Base-by-base conservation (phyloP, 257 asterid genomes). In the Asclepias syriaca region DNA sequence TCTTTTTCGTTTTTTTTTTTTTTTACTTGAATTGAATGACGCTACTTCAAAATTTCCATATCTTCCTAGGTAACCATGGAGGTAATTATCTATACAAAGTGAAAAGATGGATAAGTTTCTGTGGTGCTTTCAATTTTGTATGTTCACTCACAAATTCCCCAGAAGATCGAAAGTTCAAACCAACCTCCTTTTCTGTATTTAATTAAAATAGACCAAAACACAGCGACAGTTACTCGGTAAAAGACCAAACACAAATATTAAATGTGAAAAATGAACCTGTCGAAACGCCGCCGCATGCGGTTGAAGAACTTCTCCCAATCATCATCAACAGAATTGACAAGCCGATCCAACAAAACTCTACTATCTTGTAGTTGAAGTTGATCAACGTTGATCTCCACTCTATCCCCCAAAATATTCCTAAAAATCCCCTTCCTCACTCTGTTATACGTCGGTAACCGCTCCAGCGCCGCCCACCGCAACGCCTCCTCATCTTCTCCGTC, bases 401-500 rank as follows among this genome's bases (percentile, higher is more conserved):
- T 74, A 19, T 93, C 96, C 14, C 98, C 98, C 8, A 87, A 87
- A 56, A 85, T 76, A 70, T 89, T 89, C 37, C 88, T 84, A 75
- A 93, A 93, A 16, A 93, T 84, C 10, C 98, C 98, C 50, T 84
- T 85, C 81, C 97, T 74, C 45, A 89, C 94, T 46, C 98, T 91
- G 69, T 78, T 85, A 82, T 86, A 89, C 46, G 98, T 93, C 77
- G 98, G 98, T 78, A 93, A 79, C 83, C 98, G 77, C 91, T 93
- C 96, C 72, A 93, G 79, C 79, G 97, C 98, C 66, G 98, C 98
- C 98, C 98, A 91, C 74, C 91, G 88, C 75, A 93, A 86, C 72
- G 92, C 98, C 85, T 89, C 96, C 88, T 93, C 98, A 65, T 93
- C 98, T 75, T 89, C 96, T 24, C 87, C 95, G 54, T 91, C 93